A percentile compares a stretch with the other conserved stretches of the same genome.
These are phyloP conservation scores for Aspergillus awamori DNA, from an alignment of 2,329 filamentous ascomycete genomes.

Conservation along the genomic window DNA sequence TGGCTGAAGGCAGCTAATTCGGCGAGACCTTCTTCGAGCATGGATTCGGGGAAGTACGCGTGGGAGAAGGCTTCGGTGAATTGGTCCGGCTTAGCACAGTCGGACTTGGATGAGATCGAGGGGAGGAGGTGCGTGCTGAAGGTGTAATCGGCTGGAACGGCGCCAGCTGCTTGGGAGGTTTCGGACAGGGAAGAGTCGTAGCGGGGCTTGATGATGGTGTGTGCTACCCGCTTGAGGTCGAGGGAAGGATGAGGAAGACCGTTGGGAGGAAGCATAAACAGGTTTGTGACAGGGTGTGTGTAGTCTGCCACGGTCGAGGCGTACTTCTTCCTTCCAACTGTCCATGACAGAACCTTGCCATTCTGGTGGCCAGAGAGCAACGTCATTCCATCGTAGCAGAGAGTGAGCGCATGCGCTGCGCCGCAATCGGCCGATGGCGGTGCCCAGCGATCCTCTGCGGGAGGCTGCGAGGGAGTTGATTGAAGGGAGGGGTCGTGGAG, in stretches of 20 bases:
- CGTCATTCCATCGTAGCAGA: conserved; percentile 80
- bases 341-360: conserved; percentile 81
- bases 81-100: conserved; percentile 18
- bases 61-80: conserved; percentile 45
- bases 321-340: conserved; percentile 70
- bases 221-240: conserved; percentile 53
- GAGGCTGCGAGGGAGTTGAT: conserved; percentile 45
- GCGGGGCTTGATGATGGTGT: conserved; percentile 75
- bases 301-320: conserved; percentile 69
- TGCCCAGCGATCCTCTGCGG: conserved; percentile 48
- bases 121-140: conserved; percentile 44
- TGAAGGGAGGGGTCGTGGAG: conserved; percentile 41
- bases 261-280: conserved; percentile 70
- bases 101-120: conserved; percentile 16
- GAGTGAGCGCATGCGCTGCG: conserved; percentile 65
- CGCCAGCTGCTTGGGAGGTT: conserved; percentile 36
- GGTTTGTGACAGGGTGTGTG: conserved; percentile 79
- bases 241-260: conserved; percentile 44
- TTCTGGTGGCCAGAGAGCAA: conserved; percentile 79
- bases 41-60: conserved; percentile 40
- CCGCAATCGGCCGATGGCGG: conserved; percentile 66
- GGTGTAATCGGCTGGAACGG: conserved; percentile 47
- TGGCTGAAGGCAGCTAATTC: conserved; percentile 38
- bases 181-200: conserved; percentile 46
- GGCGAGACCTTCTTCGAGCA: conserved; percentile 46